A percentile compares a stretch with the other conserved stretches of the same genome.
Conservation (phyloP, 768 basidiomycete species). For the Naganishia kalamii region DNA sequence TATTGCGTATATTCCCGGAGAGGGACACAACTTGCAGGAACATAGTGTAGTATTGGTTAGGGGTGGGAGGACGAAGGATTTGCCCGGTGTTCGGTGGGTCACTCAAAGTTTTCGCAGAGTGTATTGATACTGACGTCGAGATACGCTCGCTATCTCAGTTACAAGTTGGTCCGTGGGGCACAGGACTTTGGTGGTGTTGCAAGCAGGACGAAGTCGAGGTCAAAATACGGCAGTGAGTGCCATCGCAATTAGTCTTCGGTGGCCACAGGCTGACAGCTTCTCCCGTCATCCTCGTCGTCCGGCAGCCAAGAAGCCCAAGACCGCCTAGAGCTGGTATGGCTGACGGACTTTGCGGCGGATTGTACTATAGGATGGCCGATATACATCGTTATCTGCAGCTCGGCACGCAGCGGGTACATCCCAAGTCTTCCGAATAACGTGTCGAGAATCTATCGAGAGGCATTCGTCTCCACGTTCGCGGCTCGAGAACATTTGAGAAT, state of each 20-base stretch:
- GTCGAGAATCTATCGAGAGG: too few species aligned
- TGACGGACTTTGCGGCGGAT: neutral
- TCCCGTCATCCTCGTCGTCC: neutral
- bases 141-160: slow-evolving; percentile 58
- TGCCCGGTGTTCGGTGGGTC: slow-evolving; percentile 86
- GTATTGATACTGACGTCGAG: neutral
- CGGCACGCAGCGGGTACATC: too few species aligned
- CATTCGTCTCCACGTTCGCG: too few species aligned
- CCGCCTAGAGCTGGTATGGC: slow-evolving; percentile 19
- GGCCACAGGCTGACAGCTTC: neutral
- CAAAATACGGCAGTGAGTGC: slow-evolving; percentile 78
- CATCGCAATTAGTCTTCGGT: neutral
- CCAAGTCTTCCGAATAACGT: too few species aligned
- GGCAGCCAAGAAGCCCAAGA: slow-evolving; percentile 77
- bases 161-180: slow-evolving; percentile 89
- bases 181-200: slow-evolving; percentile 87
- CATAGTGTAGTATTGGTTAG: slow-evolving; percentile 92
- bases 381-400: neutral
- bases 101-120: neutral
- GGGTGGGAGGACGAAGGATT: slow-evolving; percentile 92
- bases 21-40: slow-evolving; percentile 96
- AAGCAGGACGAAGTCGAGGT: slow-evolving; percentile 69
- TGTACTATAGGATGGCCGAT: neutral
- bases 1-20: slow-evolving; percentile 91
- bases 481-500: too few species aligned